Evolutionary conservation across 1,284 basidiomycete genomes (phyloP).

Genomic region (Agaricales sp.): DNA sequence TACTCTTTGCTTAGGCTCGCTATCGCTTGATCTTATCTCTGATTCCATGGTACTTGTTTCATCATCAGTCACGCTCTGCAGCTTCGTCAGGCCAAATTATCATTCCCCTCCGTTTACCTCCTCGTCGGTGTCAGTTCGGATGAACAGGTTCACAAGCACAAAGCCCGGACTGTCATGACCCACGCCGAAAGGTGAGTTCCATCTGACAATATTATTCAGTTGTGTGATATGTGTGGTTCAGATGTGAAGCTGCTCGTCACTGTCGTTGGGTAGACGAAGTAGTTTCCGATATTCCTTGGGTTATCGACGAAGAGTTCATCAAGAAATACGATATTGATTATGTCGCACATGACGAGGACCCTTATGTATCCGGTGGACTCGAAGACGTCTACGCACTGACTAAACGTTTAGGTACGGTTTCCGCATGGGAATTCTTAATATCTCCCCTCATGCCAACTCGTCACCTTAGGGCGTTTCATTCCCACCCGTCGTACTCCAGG

Average conservation of each 20-base stretch:
- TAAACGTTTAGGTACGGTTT: conserved; percentile 62
- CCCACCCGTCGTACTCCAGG: conserved; percentile 93
- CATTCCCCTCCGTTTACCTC: conserved; percentile 83
- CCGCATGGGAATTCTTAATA: background rate
- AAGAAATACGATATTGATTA: conserved; percentile 88
- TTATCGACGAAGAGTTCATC: conserved; percentile 75
- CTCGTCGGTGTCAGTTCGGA: conserved; percentile 88
- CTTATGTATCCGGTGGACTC: conserved; percentile 65
- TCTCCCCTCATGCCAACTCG: background rate
- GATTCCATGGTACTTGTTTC: conserved; percentile 8
- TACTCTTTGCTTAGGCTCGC: conserved; percentile 9
- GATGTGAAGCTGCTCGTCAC: conserved; percentile 81
- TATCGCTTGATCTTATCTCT: conserved; percentile 3
- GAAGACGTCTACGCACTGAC: conserved; percentile 84
- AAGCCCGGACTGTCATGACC: conserved; percentile 75
- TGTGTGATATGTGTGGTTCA: conserved; percentile 16
- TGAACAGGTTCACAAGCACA: conserved; percentile 65
- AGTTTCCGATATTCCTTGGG: conserved; percentile 91
- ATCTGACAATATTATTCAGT: conserved; percentile 8
- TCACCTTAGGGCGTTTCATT: conserved; percentile 79
- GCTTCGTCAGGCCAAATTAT: conserved; percentile 89
- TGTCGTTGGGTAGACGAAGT: conserved; percentile 98
- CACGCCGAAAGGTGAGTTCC: conserved; percentile 69
- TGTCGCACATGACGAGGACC: conserved; percentile 90
- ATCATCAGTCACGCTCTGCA: conserved; percentile 76